A percentile compares a stretch with the other conserved stretches of the same genome.
These are phyloP conservation scores for Metarhizium album DNA, from an alignment of 2,329 filamentous ascomycete species.

Conservation along the genomic window DNA sequence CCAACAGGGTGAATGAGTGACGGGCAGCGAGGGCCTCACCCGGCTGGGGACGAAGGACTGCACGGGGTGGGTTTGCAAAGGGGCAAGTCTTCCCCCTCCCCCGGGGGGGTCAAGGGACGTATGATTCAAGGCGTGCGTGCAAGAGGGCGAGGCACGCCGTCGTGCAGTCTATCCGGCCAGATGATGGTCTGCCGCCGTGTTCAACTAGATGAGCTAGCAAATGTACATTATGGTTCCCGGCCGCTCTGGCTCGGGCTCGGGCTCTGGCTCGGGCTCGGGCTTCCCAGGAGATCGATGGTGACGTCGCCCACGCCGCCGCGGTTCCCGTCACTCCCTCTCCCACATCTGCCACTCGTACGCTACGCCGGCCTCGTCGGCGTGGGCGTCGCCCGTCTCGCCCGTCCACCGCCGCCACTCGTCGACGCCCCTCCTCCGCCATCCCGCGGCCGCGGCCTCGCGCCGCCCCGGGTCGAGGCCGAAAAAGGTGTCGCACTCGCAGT, in stretches of 20 bases:
- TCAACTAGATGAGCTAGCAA: not conserved
- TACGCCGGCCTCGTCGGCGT: slow-evolving; percentile 50
- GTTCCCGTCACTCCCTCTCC: slow-evolving; percentile 36
- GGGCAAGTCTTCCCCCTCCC: too few species aligned
- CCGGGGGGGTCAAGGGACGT: not conserved
- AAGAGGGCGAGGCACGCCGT: too few species aligned
- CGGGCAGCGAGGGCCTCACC: too few species aligned
- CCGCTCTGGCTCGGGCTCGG: too few species aligned
- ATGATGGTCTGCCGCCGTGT: slow-evolving; percentile 1
- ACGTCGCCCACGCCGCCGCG: too few species aligned
- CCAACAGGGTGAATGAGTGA: not conserved
- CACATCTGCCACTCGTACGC: slow-evolving; percentile 66
- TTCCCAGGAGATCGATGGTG: too few species aligned
- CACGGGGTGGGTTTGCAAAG: too few species aligned
- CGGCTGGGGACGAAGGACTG: too few species aligned
- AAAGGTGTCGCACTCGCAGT: slow-evolving; percentile 68
- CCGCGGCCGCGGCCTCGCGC: slow-evolving; percentile 17
- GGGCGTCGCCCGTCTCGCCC: slow-evolving; percentile 45
- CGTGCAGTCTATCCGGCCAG: not conserved
- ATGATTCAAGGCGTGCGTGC: not conserved
- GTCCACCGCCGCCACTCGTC: slow-evolving; percentile 50
- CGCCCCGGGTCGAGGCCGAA: slow-evolving; percentile 52
- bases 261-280: too few species aligned
- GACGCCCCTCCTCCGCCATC: slow-evolving; percentile 44
- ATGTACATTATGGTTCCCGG: too few species aligned